phyloP scores from a whole-genome alignment of 1,284 basidiomycete species.

The Fomitopsis betulina region DNA sequence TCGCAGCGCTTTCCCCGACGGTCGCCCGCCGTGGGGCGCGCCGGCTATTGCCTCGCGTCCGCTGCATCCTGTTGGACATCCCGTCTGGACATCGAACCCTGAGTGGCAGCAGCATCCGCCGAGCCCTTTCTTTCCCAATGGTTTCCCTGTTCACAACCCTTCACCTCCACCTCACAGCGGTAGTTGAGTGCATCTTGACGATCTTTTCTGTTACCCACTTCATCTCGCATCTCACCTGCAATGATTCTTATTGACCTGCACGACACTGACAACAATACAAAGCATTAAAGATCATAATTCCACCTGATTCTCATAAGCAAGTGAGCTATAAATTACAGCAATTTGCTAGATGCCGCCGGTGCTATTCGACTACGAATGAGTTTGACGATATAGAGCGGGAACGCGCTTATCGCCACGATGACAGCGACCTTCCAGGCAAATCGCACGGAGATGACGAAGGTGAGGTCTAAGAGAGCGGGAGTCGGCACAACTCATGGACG shows the following conservation, averaged over 20 bases:
- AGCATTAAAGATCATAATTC: slow-evolving; percentile 19
- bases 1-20: slow-evolving; percentile 23
- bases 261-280: slow-evolving; percentile 23
- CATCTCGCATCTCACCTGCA: slow-evolving; percentile 24
- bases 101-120: slow-evolving; percentile 55
- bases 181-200: slow-evolving; percentile 33
- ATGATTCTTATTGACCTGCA: slow-evolving; percentile 25
- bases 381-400: slow-evolving; percentile 92
- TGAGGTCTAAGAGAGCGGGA: slow-evolving; percentile 65
- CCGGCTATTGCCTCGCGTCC: slow-evolving; percentile 31
- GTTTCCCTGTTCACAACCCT: slow-evolving; percentile 41
- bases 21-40: slow-evolving; percentile 42
- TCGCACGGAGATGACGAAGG: slow-evolving; percentile 83
- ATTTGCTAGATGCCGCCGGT: slow-evolving; percentile 93
- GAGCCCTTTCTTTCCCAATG: slow-evolving; percentile 39
- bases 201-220: slow-evolving; percentile 15
- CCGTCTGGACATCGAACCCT: slow-evolving; percentile 36
- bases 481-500: neutral
- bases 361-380: slow-evolving; percentile 82
- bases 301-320: slow-evolving; percentile 10
- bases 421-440: slow-evolving; percentile 97
- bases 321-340: slow-evolving; percentile 45
- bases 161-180: slow-evolving; percentile 52
- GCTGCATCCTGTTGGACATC: slow-evolving; percentile 32
- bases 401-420: slow-evolving; percentile 90